These are phyloP conservation scores for Cryptococcus deneoformans DNA, from an alignment of 1,284 basidiomycete species.

Conservation along the genomic window DNA sequence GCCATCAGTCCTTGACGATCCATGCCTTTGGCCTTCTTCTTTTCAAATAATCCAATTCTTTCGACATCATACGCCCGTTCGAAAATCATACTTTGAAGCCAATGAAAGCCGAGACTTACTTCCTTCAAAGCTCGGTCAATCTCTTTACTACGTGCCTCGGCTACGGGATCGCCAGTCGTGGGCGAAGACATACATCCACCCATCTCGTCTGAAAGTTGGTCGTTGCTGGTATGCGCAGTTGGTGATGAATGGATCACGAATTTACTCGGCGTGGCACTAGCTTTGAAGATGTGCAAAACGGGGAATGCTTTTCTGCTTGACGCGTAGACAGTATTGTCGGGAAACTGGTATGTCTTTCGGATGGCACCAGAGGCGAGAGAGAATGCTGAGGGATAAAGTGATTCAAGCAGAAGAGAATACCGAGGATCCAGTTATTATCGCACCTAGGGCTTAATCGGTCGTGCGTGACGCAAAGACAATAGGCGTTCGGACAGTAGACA, in stretches of 20 bases:
- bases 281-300: no score
- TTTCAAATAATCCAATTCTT: background rate
- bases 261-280: no score
- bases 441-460: no score
- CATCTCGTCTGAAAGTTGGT: constrained; percentile 53
- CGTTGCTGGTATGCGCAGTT: background rate
- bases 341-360: background rate
- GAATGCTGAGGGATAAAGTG: no score
- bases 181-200: constrained; percentile 68
- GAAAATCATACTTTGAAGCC: background rate
- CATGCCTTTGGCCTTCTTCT: background rate
- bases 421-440: no score
- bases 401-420: no score
- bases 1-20: background rate
- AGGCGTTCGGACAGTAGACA: no score
- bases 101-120: constrained; percentile 48
- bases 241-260: no score
- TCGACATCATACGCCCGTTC: no score
- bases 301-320: background rate
- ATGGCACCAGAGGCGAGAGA: no score
- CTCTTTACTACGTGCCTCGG: constrained; percentile 51
- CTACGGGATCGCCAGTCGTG: constrained; percentile 45
- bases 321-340: background rate
- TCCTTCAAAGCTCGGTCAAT: constrained; percentile 65
- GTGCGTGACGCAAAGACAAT: no score